Evolutionary conservation across 768 basidiomycete species (phyloP), one percentile per base, ranked within the genome.

Genomic region (Trametes cingulata): DNA sequence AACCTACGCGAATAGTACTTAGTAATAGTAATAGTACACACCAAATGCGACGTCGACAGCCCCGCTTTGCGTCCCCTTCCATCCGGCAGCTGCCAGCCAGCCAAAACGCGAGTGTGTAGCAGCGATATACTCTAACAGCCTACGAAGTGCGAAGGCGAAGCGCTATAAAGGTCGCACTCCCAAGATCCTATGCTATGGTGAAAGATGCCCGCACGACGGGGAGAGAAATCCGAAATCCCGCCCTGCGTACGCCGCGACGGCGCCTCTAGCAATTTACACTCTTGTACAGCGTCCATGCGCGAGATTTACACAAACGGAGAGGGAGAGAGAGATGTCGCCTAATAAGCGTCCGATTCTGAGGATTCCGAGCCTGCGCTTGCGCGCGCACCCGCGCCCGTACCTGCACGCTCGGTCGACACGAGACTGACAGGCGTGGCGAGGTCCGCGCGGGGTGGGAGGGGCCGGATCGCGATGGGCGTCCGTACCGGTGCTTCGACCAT

Each of bases 401-500:
- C 37, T n/a, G 46, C 25, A 27, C 37, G 46, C 47, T 17, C 25
- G 29, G 43, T 33, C 42, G 25, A 41, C 10, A 20, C 46, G 45
- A 40, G 10, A 19, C 27, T 19, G 43, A 58, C 56, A 12, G 49
- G 40, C 24, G 50, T 57, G n/a, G 55, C 27, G 17, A 49, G 20
- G 20, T 48, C 61, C 19, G 24, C 51, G 45, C 50, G 56, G 22
- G 53, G 40, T 25, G 56, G 60, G 48, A 52, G 39, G 48, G 58
- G 54, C 15, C 56, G 61, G 56, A 60, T 63, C 48, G 53, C 61
- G 49, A 59, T 29, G 56, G 27, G 39, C 6, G 54, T 33, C 22
- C 56, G 48, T 2, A 50, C 7, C 1, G 58, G 58, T 6, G 60
- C 46, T 59, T 65, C 66, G 25, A 54, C 61, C 63, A 67, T 67